These are phyloP conservation scores for Rehmannia glutinosa DNA, from an alignment of 257 asterid species.

Conservation along the genomic window DNA sequence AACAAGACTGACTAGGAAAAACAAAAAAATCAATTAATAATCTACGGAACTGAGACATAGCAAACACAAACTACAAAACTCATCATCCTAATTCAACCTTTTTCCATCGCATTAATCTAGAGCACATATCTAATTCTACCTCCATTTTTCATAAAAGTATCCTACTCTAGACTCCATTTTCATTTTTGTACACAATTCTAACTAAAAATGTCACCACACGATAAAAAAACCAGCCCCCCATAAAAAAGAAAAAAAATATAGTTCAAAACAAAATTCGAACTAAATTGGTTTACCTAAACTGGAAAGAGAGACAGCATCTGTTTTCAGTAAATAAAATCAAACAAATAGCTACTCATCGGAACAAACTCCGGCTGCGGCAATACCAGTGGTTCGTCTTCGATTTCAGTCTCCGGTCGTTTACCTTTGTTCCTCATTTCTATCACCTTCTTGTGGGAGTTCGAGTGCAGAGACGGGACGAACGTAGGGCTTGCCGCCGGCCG, in stretches of 20 bases:
- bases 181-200: conserved; percentile 23
- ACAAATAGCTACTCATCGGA: conserved; percentile 48
- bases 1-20: no score
- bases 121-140: background rate
- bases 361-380: conserved; percentile 49
- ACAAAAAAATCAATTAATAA: conserved; percentile 3
- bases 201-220: background rate
- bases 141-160: background rate
- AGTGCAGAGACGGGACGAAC: conserved; percentile 59
- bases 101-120: background rate
- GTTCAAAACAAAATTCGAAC: background rate
- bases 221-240: background rate
- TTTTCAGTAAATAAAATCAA: conserved; percentile 42
- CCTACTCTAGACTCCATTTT: conserved; percentile 4
- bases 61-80: background rate
- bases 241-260: background rate
- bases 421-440: conserved; percentile 44
- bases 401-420: background rate
- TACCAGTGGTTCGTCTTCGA: conserved; percentile 20
- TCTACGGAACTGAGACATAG: background rate
- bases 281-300: background rate
- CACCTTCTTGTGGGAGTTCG: conserved; percentile 52
- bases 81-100: background rate
- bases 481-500: conserved; percentile 92
- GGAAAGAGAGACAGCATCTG: background rate